Percentiles rank a stretch among this genome's conserved stretches.
Evolutionary conservation across 2,329 filamentous ascomycete genomes (phyloP).

Genomic region (Elsinoe ampelina): DNA sequence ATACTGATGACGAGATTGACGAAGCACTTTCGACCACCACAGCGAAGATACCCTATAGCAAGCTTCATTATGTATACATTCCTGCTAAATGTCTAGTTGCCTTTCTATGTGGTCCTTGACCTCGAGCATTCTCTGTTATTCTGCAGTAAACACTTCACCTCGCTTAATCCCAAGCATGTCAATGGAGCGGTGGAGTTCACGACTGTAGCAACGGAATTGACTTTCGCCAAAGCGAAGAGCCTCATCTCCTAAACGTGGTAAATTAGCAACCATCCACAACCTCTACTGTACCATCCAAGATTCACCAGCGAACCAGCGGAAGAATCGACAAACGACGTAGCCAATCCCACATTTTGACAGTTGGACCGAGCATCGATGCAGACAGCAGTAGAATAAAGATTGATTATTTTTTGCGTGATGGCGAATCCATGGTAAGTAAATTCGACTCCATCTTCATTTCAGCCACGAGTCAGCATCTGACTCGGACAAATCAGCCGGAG

Average conservation of each 20-base stretch:
- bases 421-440: neutral
- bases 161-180: too few relatives aligned
- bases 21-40: neutral
- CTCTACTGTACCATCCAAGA: neutral
- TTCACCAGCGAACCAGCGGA: neutral
- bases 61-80: too few relatives aligned
- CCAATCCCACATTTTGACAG: neutral
- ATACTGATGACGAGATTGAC: neutral
- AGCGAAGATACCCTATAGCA: slow-evolving; percentile 3
- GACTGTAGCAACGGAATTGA: neutral
- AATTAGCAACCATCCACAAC: neutral
- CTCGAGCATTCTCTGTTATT: too few relatives aligned
- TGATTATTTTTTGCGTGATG: neutral
- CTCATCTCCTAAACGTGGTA: neutral
- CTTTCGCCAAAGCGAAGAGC: neutral
- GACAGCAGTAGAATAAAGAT: neutral
- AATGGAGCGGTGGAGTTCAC: too few relatives aligned
- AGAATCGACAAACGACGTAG: neutral
- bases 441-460: slow-evolving; percentile 10
- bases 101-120: too few relatives aligned
- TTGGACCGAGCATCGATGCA: neutral
- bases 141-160: too few relatives aligned
- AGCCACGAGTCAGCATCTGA: slow-evolving; percentile 5
- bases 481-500: neutral
- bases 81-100: too few relatives aligned